phyloP scores from a whole-genome alignment of 371 early-diverging fungal genomes.

The Lichtheimia ornata region DNA sequence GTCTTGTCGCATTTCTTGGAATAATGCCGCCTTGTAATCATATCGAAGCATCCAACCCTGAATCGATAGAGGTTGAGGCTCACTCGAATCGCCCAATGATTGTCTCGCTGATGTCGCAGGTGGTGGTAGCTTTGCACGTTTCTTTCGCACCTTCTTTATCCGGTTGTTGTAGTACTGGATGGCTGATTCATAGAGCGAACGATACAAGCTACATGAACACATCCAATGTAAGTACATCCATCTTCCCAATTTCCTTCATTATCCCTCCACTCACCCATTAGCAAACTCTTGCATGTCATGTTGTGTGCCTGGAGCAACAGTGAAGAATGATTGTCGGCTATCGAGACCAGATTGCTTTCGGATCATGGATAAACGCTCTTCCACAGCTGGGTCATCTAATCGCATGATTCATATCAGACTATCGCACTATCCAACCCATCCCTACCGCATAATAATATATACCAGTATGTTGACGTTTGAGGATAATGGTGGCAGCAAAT shows the following conservation, averaged over 20 bases:
- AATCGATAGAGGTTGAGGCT: slow-evolving; percentile 49
- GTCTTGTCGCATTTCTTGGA: slow-evolving; percentile 80
- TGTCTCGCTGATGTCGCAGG: slow-evolving; percentile 37
- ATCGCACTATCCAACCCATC: slow-evolving; percentile 1
- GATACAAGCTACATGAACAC: slow-evolving; percentile 55
- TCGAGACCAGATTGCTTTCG: slow-evolving; percentile 71
- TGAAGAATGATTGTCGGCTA: slow-evolving; percentile 62
- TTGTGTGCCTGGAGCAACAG: slow-evolving; percentile 50
- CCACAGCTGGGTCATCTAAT: slow-evolving; percentile 62
- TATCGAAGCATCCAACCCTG: slow-evolving; percentile 84
- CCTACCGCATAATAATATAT: slow-evolving; percentile 2
- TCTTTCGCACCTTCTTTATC: slow-evolving; percentile 72
- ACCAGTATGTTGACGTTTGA: slow-evolving; percentile 60
- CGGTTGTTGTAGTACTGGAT: slow-evolving; percentile 74
- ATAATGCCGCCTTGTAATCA: slow-evolving; percentile 77
- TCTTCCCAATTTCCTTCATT: neutral
- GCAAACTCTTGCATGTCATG: slow-evolving; percentile 68
- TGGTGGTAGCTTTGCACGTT: slow-evolving; percentile 63
- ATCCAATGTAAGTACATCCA: no score
- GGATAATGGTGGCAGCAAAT: slow-evolving; percentile 71
- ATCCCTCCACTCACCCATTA: slow-evolving; percentile 48
- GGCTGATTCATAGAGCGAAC: slow-evolving; percentile 67
- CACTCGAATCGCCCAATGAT: slow-evolving; percentile 27
- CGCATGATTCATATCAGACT: no score
- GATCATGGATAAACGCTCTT: slow-evolving; percentile 65